Base-by-base conservation (phyloP, 257 asterid genomes). In the Jaltomata sinuosa region DNA sequence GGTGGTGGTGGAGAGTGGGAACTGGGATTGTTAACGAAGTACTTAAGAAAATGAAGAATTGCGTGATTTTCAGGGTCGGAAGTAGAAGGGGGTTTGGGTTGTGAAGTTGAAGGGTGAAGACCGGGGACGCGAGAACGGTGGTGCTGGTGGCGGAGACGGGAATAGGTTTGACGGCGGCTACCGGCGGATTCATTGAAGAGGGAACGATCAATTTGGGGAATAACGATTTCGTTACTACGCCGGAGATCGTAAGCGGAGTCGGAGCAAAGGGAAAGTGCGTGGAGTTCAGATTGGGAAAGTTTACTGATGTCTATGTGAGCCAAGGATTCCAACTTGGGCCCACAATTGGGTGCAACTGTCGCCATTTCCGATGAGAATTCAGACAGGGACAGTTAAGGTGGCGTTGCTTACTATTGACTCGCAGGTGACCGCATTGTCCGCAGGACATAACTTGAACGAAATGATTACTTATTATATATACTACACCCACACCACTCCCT, bases 181-280 rank as follows among this genome's bases (percentile, higher is more conserved):
- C 97, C 97, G 84, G 97, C 90, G 84, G 99, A 96, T 89, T 93
- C 98, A 85, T 96, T 94, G 92, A 96, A 93, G 34, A 93, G 72
- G 14, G 98, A 83, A 32, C 97, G 98, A 83, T 96, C 97, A 61
- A 94, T 85, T 59, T 88, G 90, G 1, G 97, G 97, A 11, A 86
- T 18, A 8, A 94, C 94, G 83, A 87, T 87, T 85, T 93, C 98
- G 85, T 92, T 94, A 11, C 88, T 72, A 16, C 87, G 88, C 19
- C 86, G 87, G 25, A 88, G 88, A 84, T 90, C 90, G 87, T 87
- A 91, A 69, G 93, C 87, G 55, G 92, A 90, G 80, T 81, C 85
- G 85, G 97, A 91, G 90, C 94, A 89, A 25, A 83, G 77, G 64
- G 98, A 94, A 36, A 94, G 98, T 84, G 95, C 89, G 67, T 85